phyloP scores from a whole-genome alignment of 768 basidiomycete genomes.

The Trametes cubensis region DNA sequence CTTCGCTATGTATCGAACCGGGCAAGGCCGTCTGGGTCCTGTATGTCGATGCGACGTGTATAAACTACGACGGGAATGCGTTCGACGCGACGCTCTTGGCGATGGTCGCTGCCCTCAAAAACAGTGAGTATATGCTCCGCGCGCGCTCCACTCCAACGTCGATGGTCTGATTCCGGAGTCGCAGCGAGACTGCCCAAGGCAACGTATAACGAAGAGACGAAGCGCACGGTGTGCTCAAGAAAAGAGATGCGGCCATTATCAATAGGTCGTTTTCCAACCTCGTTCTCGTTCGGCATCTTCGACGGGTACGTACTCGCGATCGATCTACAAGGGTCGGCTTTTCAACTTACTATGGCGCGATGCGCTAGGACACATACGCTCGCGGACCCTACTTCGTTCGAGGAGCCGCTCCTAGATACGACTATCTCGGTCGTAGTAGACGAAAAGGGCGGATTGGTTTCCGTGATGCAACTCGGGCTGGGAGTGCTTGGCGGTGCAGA shows the following conservation, averaged over 20 bases:
- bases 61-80: slow-evolving; percentile 96
- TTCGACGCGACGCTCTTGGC: slow-evolving; percentile 90
- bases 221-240: slow-evolving; percentile 64
- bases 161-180: neutral
- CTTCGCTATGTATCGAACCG: slow-evolving; percentile 76
- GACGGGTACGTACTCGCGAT: slow-evolving; percentile 56
- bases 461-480: slow-evolving; percentile 59
- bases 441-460: slow-evolving; percentile 49
- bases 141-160: neutral
- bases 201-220: slow-evolving; percentile 66
- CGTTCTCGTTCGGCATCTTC: slow-evolving; percentile 79
- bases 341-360: neutral
- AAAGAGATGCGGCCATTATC: slow-evolving; percentile 48
- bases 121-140: slow-evolving; percentile 63
- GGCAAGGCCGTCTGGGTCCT: slow-evolving; percentile 88
- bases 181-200: slow-evolving; percentile 74
- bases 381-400: slow-evolving; percentile 87
- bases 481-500: slow-evolving; percentile 32
- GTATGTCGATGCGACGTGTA: slow-evolving; percentile 94
- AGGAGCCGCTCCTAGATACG: slow-evolving; percentile 82
- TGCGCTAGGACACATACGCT: slow-evolving; percentile 60
- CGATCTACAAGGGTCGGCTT: neutral
- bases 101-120: slow-evolving; percentile 82
- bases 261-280: slow-evolving; percentile 49
- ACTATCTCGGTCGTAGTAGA: slow-evolving; percentile 65